Evolutionary conservation across 768 basidiomycete species (phyloP).

Genomic region (Gloeophyllum trabeum): DNA sequence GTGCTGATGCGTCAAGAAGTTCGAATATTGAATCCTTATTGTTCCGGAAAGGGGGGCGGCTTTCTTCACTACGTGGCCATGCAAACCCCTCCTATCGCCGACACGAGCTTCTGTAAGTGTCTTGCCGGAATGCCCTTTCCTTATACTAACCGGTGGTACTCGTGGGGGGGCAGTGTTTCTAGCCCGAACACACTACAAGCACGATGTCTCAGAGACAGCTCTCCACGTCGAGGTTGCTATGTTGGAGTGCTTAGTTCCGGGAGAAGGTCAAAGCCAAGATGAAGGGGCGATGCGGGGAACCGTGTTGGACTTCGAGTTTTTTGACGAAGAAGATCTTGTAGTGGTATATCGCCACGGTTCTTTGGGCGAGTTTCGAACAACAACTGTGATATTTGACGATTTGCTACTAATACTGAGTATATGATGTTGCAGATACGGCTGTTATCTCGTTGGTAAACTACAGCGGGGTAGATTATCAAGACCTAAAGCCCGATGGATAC

Average conservation of each 20-base stretch:
- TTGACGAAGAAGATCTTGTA: constrained; percentile 63
- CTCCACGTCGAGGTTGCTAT: too few species aligned
- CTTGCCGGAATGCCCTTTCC: too few species aligned
- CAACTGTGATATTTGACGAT: constrained; percentile 6
- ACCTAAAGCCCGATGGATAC: constrained; percentile 33
- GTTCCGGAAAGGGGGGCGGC: too few species aligned
- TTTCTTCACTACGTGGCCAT: too few species aligned
- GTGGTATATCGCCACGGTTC: constrained; percentile 53
- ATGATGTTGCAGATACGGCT: constrained; percentile 38
- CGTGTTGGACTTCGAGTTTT: constrained; percentile 62
- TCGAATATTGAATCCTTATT: too few species aligned
- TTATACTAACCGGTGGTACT: too few species aligned
- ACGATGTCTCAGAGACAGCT: too few species aligned
- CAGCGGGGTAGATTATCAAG: constrained; percentile 47
- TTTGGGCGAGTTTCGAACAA: constrained; percentile 18
- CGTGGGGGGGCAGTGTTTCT: too few species aligned
- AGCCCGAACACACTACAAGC: too few species aligned
- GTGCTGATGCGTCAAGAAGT: too few species aligned
- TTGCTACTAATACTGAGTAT: constrained; percentile 25
- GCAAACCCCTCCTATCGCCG: too few species aligned
- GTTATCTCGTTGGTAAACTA: constrained; percentile 58
- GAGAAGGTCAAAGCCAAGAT: constrained; percentile 25
- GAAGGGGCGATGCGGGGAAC: constrained; percentile 32
- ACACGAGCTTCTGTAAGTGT: too few species aligned
- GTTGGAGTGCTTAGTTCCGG: constrained; percentile 39